A percentile compares a stretch with the other conserved stretches of the same genome.
Evolutionary conservation across 257 asterid genomes (phyloP).

Genomic region (Nicotiana knightiana): DNA sequence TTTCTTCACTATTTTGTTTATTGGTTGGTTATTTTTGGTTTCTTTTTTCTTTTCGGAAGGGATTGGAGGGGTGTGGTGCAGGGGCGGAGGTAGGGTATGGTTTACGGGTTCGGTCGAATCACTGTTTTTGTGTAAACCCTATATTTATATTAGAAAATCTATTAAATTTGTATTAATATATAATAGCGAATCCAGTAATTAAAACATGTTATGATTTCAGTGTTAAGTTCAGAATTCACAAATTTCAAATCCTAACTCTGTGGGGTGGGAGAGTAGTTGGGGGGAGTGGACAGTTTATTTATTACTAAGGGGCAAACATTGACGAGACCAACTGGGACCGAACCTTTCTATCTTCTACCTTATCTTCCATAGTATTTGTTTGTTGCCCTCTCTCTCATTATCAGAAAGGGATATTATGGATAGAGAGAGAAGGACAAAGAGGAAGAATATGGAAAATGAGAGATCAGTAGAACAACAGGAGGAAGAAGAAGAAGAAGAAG

Average conservation of each 20-base stretch:
- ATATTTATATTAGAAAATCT: too few species aligned
- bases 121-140: too few species aligned
- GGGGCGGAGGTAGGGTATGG: too few species aligned
- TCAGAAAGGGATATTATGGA: slow-evolving; percentile 4
- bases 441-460: slow-evolving; percentile 12
- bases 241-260: too few species aligned
- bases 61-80: too few species aligned
- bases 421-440: slow-evolving; percentile 19
- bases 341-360: too few species aligned
- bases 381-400: neutral
- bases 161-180: too few species aligned
- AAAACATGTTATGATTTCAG: too few species aligned
- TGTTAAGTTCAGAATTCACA: too few species aligned
- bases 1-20: neutral
- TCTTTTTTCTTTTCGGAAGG: neutral
- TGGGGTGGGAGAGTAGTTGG: neutral
- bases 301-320: neutral
- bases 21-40: neutral
- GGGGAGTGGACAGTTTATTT: neutral
- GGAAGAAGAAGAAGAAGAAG: slow-evolving; percentile 6
- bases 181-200: too few species aligned
- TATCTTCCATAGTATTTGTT: neutral
- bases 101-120: too few species aligned
- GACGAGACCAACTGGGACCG: too few species aligned
- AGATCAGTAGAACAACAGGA: slow-evolving; percentile 7